Base-by-base conservation (phyloP, 306 rosid genomes). In the Styphnolobium japonicum region DNA sequence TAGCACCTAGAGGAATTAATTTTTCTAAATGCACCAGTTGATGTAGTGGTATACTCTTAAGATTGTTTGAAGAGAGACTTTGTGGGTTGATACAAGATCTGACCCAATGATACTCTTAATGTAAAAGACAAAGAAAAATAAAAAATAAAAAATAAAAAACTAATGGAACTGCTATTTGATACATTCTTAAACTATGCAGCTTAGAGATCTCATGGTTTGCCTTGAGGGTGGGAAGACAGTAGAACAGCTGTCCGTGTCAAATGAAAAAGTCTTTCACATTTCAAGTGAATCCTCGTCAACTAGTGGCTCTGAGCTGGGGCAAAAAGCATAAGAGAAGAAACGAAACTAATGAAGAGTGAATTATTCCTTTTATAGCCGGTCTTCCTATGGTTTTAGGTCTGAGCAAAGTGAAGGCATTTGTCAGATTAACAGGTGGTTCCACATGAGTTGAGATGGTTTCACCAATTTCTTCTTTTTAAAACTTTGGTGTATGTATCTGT, bases 121-220 rank as follows among this genome's bases (percentile, higher is more conserved):
- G n/a, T n/a, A n/a, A n/a, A n/a, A n/a, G n/a, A n/a, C n/a, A n/a
- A n/a, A n/a, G n/a, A n/a, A n/a, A n/a, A n/a, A n/a, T n/a, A n/a
- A n/a, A n/a, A n/a, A n/a, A n/a, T n/a, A n/a, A n/a, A n/a, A n/a
- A n/a, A n/a, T n/a, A n/a, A n/a, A n/a, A n/a, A n/a, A 78, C 80
- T 79, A 67, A 82, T 61, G 14, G 19, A 67, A 34, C 48, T 15
- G 57, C 52, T 67, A 36, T 49, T 63, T 78, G 22, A 25, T 58
- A 66, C 74, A 49, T 62, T 68, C 66, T 69, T 52, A 46, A 81
- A 43, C 43, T 55, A 37, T 75, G 76, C 92, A 94, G 98, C 97
- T 94, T 69, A 63, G 86, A 69, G 84, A 84, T 58, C 90, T 91
- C 83, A 94, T 92, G 98, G 56, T 71, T 46, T 81, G 77, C 73